Conservation (phyloP, 805 yeast genomes). For the Danielia oregonensis region DNA sequence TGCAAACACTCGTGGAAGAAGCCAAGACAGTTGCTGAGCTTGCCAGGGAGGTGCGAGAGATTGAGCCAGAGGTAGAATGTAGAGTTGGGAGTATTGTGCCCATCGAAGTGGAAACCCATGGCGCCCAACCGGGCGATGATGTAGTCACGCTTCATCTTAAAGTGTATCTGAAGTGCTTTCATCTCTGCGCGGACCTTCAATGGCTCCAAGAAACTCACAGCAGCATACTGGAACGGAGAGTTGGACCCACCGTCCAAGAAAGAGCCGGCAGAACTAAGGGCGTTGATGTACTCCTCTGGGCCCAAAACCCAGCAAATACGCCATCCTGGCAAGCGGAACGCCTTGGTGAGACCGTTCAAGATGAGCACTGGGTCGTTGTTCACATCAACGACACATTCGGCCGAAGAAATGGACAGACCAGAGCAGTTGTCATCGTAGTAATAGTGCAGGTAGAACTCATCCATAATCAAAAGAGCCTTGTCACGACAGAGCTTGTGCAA, state of each 20-base stretch:
- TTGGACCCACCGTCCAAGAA: conserved; percentile 60
- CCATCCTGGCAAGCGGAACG: conserved; percentile 63
- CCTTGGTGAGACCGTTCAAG: conserved; percentile 58
- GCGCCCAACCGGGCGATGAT: conserved; percentile 43
- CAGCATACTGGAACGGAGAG: conserved; percentile 60
- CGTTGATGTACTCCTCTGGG: conserved; percentile 55
- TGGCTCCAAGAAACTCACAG: conserved; percentile 51
- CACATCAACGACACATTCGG: conserved; percentile 51
- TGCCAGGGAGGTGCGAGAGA: conserved; percentile 51
- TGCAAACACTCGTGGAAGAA: conserved; percentile 62
- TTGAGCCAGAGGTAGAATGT: conserved; percentile 62
- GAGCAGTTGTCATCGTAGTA: conserved; percentile 52
- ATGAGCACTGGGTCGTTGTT: conserved; percentile 56
- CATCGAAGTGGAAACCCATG: conserved; percentile 52
- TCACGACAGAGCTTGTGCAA: conserved; percentile 52
- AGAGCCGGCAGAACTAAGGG: conserved; percentile 57
- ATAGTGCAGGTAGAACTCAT: conserved; percentile 58
- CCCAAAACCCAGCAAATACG: conserved; percentile 62
- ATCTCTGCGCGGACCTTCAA: conserved; percentile 47
- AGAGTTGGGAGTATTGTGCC: conserved; percentile 46
- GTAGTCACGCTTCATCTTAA: conserved; percentile 55
- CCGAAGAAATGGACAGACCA: conserved; percentile 50
- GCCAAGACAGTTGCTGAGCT: conserved; percentile 54
- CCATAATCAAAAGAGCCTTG: conserved; percentile 57
- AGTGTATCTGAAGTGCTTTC: conserved; percentile 55